A percentile compares a stretch with the other conserved stretches of the same genome.
These are phyloP conservation scores for Croton setiger DNA, from an alignment of 441 rosid genomes.

Conservation along the genomic window DNA sequence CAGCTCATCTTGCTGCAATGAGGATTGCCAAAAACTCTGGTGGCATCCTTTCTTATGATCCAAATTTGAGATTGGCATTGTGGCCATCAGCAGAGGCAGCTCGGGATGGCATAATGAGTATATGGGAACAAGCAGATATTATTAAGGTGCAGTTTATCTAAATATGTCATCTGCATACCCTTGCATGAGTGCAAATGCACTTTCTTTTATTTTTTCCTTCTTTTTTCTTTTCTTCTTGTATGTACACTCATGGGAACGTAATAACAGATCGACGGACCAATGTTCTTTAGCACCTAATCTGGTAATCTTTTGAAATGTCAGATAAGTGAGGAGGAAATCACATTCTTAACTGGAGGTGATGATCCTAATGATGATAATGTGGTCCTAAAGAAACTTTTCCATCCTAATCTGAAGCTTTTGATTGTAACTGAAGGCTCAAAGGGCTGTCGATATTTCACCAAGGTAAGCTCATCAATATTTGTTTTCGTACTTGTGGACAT, in stretches of 20 bases:
- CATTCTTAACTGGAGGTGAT: constrained; percentile 80
- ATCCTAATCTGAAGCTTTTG: constrained; percentile 80
- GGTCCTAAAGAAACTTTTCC: constrained; percentile 80
- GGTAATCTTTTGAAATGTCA: constrained; percentile 33
- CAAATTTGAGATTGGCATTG: constrained; percentile 82
- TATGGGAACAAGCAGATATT: constrained; percentile 90
- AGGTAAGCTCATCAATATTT: constrained; percentile 39
- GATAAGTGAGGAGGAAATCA: constrained; percentile 94
- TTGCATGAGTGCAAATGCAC: constrained; percentile 4
- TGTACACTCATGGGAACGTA: not conserved
- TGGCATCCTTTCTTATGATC: constrained; percentile 87
- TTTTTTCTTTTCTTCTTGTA: not conserved
- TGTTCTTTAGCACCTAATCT: constrained; percentile 11
- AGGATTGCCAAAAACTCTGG: constrained; percentile 72
- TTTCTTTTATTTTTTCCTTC: not conserved
- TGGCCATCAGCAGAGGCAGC: constrained; percentile 96
- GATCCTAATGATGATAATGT: constrained; percentile 80
- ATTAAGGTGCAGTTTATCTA: constrained; percentile 56
- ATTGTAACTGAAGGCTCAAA: constrained; percentile 85
- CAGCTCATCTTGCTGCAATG: constrained; percentile 93
- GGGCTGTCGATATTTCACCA: constrained; percentile 92
- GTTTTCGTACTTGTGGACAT: constrained; percentile 1
- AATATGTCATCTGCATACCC: constrained; percentile 1
- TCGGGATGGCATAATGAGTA: constrained; percentile 69
- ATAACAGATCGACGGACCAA: not conserved